Percentiles rank a stretch among this genome's conserved stretches.
phyloP scores from a whole-genome alignment of 306 rosid genomes.

The Vigna nakashimae region DNA sequence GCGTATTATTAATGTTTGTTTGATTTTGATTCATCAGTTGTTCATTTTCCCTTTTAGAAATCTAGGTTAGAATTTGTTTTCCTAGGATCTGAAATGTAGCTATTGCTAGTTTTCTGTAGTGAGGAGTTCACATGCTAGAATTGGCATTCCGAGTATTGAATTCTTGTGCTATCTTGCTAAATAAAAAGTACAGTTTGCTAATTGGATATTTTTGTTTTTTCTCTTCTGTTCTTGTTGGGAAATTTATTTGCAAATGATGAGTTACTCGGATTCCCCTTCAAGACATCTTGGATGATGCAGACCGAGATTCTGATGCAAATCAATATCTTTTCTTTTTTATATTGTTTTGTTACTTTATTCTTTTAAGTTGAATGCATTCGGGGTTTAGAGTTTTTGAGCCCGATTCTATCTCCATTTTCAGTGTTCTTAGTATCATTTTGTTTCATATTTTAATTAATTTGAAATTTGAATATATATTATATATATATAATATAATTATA shows the following conservation, averaged over 20 bases:
- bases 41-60: background rate
- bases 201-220: too few species aligned
- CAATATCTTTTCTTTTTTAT: background rate
- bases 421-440: background rate
- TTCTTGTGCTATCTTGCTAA: too few species aligned
- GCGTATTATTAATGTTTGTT: background rate
- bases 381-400: too few species aligned
- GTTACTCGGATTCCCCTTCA: conserved; percentile 82
- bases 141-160: too few species aligned
- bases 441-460: background rate
- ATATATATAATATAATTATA: too few species aligned
- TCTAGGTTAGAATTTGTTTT: too few species aligned
- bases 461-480: background rate
- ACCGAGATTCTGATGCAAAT: conserved; percentile 71
- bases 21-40: background rate
- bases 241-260: conserved; percentile 35
- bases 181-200: too few species aligned
- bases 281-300: conserved; percentile 69
- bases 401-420: background rate
- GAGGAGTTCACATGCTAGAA: too few species aligned
- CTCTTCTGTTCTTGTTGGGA: too few species aligned
- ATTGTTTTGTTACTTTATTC: background rate
- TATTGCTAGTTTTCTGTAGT: too few species aligned
- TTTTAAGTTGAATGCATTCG: background rate
- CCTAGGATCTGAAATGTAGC: too few species aligned